Evolutionary conservation across 2,329 filamentous ascomycete species (phyloP).

Genomic region (Talaromyces sp.): DNA sequence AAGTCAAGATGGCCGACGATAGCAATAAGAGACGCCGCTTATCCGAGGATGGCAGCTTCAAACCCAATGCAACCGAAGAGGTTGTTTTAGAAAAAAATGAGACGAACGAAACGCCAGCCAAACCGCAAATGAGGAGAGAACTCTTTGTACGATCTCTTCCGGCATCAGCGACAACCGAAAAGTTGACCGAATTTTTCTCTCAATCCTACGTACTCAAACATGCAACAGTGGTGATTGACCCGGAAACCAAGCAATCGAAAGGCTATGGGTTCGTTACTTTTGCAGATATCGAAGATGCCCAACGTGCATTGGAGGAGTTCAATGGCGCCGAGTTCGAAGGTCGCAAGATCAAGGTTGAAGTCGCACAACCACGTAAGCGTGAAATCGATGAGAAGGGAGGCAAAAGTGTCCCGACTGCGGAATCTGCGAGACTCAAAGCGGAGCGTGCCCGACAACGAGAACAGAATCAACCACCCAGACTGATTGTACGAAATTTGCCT

Average conservation of each 20-base stretch:
- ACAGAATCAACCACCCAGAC: conserved; percentile 60
- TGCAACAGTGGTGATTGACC: conserved; percentile 84
- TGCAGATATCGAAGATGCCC: conserved; percentile 84
- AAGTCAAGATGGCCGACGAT: conserved; percentile 28
- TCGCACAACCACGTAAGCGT: conserved; percentile 80
- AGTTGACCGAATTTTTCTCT: conserved; percentile 83
- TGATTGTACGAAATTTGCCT: conserved; percentile 88
- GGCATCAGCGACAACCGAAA: conserved; percentile 69
- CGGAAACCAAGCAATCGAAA: conserved; percentile 76
- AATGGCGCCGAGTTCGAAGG: conserved; percentile 74
- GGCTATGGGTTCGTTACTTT: conserved; percentile 98
- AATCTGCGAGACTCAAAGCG: conserved; percentile 34
- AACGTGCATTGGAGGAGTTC: conserved; percentile 72
- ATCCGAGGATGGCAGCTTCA: conserved; percentile 24
- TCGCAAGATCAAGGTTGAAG: conserved; percentile 75
- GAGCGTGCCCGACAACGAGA: conserved; percentile 55
- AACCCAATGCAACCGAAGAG: conserved; percentile 18
- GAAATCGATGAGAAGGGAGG: conserved; percentile 51
- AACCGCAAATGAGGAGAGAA: conserved; percentile 50
- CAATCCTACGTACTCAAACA: conserved; percentile 93
- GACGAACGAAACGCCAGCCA: conserved; percentile 17
- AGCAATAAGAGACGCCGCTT: conserved; percentile 33
- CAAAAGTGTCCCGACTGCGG: conserved; percentile 36
- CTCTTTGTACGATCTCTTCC: conserved; percentile 90
- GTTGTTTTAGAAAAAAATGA: conserved; percentile 18